Percentiles rank a stretch among this genome's conserved stretches.
phyloP scores from a whole-genome alignment of 2,329 filamentous ascomycete genomes.

The Pseudogymnoascus sp. region DNA sequence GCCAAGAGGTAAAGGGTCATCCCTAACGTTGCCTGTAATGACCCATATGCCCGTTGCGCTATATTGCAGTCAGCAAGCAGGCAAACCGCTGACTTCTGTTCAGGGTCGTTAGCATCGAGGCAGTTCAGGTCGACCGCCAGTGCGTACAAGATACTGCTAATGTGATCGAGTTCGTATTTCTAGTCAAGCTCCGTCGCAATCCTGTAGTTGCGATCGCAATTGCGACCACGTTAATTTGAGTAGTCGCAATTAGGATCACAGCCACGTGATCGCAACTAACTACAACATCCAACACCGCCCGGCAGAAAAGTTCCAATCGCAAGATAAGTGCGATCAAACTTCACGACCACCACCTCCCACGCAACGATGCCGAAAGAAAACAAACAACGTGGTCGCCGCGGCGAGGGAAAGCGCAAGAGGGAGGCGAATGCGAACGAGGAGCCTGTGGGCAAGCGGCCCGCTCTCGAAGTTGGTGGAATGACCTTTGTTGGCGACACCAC shows the following conservation, averaged over 20 bases:
- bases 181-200: neutral
- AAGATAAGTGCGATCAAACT: neutral
- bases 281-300: neutral
- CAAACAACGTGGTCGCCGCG: slow-evolving; percentile 51
- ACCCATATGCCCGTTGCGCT: no score
- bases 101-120: neutral
- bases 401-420: slow-evolving; percentile 41
- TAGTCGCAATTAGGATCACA: no score
- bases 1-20: neutral
- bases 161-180: neutral
- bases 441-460: slow-evolving; percentile 28
- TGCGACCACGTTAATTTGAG: no score
- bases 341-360: slow-evolving; percentile 8
- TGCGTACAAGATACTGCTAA: neutral
- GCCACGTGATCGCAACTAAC: no score
- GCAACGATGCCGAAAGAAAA: slow-evolving; percentile 50
- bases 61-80: neutral
- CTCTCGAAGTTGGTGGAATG: slow-evolving; percentile 13
- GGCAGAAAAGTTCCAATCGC: slow-evolving; percentile 7
- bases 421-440: slow-evolving; percentile 35
- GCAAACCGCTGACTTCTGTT: neutral
- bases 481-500: slow-evolving; percentile 20
- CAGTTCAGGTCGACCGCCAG: neutral
- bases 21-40: neutral
- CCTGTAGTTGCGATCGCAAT: no score